Evolutionary conservation across 2,329 filamentous ascomycete species (phyloP).

Genomic region (Monilinia aucupariae): DNA sequence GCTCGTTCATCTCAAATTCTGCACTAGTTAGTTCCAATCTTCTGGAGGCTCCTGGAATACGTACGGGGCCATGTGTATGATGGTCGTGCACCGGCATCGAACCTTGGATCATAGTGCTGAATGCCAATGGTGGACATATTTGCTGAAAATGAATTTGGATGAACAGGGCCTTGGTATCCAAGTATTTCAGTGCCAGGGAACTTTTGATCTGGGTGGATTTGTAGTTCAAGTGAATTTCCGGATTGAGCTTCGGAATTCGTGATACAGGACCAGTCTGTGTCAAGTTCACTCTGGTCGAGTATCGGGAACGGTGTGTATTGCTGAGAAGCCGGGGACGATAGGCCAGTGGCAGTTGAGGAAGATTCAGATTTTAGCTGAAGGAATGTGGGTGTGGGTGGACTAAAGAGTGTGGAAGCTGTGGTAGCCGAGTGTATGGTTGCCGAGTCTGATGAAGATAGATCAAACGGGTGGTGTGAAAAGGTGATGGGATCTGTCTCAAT

Average conservation of each 20-base stretch:
- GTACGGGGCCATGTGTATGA: slow-evolving; percentile 35
- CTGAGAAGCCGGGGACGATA: slow-evolving; percentile 24
- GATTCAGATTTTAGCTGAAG: slow-evolving; percentile 7
- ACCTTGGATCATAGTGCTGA: slow-evolving; percentile 33
- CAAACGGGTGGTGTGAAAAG: slow-evolving; percentile 22
- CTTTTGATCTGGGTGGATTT: slow-evolving; percentile 29
- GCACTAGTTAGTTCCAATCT: slow-evolving; percentile 21
- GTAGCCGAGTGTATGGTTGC: slow-evolving; percentile 22
- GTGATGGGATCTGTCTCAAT: slow-evolving; percentile 25
- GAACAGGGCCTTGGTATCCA: slow-evolving; percentile 19
- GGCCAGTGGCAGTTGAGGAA: slow-evolving; percentile 16
- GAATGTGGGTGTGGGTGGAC: slow-evolving; percentile 15
- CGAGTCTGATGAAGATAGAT: slow-evolving; percentile 24
- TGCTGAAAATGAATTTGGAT: slow-evolving; percentile 18
- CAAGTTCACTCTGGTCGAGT: slow-evolving; percentile 30
- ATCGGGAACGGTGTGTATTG: slow-evolving; percentile 30
- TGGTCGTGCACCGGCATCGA: slow-evolving; percentile 30
- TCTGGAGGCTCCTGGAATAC: slow-evolving; percentile 17
- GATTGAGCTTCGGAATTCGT: slow-evolving; percentile 28
- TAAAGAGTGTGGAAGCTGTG: slow-evolving; percentile 15
- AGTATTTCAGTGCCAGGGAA: slow-evolving; percentile 21
- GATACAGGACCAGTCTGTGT: slow-evolving; percentile 31
- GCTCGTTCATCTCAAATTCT: slow-evolving; percentile 34
- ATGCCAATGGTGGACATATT: slow-evolving; percentile 31
- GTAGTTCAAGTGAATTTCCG: slow-evolving; percentile 24